A percentile compares a stretch with the other conserved stretches of the same genome.
These are phyloP conservation scores for Hericium erinaceus DNA, from an alignment of 768 basidiomycete genomes.

Conservation along the genomic window DNA sequence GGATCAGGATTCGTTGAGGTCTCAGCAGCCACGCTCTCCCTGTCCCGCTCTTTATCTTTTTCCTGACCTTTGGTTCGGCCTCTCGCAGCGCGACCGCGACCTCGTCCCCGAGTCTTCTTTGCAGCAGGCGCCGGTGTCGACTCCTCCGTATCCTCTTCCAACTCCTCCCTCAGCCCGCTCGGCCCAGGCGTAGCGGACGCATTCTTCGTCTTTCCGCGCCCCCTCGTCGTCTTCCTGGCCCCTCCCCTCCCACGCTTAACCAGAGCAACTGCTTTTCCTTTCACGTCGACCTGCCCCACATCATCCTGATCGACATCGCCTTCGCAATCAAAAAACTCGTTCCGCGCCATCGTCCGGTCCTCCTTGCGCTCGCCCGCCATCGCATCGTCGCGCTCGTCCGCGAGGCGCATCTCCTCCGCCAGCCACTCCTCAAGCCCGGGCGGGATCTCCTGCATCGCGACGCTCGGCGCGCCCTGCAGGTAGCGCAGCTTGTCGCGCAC, in stretches of 20 bases:
- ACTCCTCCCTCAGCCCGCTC: slow-evolving; percentile 11
- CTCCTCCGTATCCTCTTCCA: slow-evolving; percentile 21
- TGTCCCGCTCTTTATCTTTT: slow-evolving; percentile 6
- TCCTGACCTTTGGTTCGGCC: slow-evolving; percentile 4
- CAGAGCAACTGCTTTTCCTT: not conserved
- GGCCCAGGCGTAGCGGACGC: not conserved
- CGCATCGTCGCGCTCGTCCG: slow-evolving; percentile 55
- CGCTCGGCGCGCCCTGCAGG: slow-evolving; percentile 92
- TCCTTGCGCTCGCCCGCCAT: slow-evolving; percentile 45
- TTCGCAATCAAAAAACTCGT: slow-evolving; percentile 70
- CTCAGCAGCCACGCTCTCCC: not conserved
- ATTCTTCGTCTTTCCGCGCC: slow-evolving; percentile 24
- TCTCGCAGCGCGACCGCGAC: not conserved
- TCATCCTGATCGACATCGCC: slow-evolving; percentile 29
- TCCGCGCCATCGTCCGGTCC: slow-evolving; percentile 45
- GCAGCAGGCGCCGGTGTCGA: not conserved
- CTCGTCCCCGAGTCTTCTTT: slow-evolving; percentile 2
- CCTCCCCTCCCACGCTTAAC: slow-evolving; percentile 9
- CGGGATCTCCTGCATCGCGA: slow-evolving; percentile 93
- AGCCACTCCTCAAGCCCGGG: slow-evolving; percentile 78
- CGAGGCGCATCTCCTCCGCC: slow-evolving; percentile 61
- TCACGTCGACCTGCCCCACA: slow-evolving; percentile 19
- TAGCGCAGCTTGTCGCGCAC: slow-evolving; percentile 86
- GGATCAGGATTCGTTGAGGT: slow-evolving; percentile 21
- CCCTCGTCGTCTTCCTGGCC: slow-evolving; percentile 23